phyloP scores from a whole-genome alignment of 495 filamentous ascomycete genomes.

The Filosporella fistucella region DNA sequence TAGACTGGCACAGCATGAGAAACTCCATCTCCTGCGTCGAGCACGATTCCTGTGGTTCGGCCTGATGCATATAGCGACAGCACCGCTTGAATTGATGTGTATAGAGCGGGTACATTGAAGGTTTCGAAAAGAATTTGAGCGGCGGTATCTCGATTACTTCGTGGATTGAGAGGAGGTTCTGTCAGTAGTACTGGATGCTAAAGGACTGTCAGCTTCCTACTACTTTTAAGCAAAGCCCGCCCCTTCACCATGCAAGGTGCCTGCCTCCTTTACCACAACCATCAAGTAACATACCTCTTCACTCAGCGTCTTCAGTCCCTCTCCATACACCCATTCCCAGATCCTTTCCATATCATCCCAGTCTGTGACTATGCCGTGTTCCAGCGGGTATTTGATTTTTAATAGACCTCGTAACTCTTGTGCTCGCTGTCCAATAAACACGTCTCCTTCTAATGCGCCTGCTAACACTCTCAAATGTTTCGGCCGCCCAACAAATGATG shows the following conservation, averaged over 20 bases:
- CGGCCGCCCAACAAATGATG: constrained; percentile 95
- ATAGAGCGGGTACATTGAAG: constrained; percentile 95
- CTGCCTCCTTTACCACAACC: background rate
- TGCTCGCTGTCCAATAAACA: constrained; percentile 88
- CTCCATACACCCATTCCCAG: constrained; percentile 71
- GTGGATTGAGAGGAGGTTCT: constrained; percentile 93
- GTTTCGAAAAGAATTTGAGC: constrained; percentile 99
- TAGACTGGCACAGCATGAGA: constrained; percentile 97
- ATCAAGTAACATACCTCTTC: constrained; percentile 84
- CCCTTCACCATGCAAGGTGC: too few relatives aligned
- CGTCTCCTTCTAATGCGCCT: constrained; percentile 91
- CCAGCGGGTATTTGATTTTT: constrained; percentile 92
- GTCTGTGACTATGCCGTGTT: constrained; percentile 97
- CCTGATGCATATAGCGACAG: constrained; percentile 95
- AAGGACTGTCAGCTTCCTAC: constrained; percentile 10
- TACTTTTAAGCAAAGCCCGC: background rate
- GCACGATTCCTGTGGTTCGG: constrained; percentile 91
- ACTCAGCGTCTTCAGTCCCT: constrained; percentile 84
- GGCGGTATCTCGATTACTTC: constrained; percentile 91
- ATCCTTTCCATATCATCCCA: constrained; percentile 99
- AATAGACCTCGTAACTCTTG: constrained; percentile 89
- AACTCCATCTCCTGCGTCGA: constrained; percentile 94
- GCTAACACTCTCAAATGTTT: constrained; percentile 96
- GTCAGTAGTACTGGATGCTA: constrained; percentile 95
- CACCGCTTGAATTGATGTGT: constrained; percentile 95